These are phyloP conservation scores for Ustilago loliicola DNA, from an alignment of 1,284 basidiomycete genomes.

Conservation along the genomic window DNA sequence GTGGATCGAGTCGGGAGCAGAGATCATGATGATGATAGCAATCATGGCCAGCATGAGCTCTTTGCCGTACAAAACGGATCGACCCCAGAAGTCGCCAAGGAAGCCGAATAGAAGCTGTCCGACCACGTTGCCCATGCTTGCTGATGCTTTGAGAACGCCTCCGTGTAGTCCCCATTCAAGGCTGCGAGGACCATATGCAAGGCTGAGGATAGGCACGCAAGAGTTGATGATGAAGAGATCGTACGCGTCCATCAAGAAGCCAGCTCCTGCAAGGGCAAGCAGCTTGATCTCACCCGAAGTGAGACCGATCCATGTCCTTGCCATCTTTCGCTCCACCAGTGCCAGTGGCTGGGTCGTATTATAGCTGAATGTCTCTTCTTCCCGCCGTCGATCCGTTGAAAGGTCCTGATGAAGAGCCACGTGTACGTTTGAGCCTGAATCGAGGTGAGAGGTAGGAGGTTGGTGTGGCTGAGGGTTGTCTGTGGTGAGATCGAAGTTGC, in stretches of 20 bases:
- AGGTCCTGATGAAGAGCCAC: not conserved
- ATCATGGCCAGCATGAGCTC: conserved; percentile 65
- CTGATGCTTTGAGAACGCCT: conserved; percentile 66
- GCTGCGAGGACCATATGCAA: conserved; percentile 60
- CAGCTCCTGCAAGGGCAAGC: conserved; percentile 64
- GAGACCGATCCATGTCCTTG: conserved; percentile 41
- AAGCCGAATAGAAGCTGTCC: conserved; percentile 65
- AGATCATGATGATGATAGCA: conserved; percentile 65
- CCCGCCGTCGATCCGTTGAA: not conserved
- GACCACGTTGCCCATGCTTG: conserved; percentile 66
- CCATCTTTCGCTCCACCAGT: conserved; percentile 48
- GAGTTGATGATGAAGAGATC: conserved; percentile 68
- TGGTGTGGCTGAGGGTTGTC: not conserved
- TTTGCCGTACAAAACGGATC: conserved; percentile 66
- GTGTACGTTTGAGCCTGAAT: not conserved
- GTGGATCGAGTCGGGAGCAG: conserved; percentile 60
- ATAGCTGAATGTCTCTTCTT: conserved; percentile 19
- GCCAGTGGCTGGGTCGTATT: conserved; percentile 34
- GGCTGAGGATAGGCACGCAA: conserved; percentile 63
- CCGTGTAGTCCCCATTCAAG: conserved; percentile 66
- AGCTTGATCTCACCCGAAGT: conserved; percentile 65
- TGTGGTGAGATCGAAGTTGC: not conserved
- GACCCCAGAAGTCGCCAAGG: conserved; percentile 65
- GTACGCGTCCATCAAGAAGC: conserved; percentile 68
- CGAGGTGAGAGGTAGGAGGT: not conserved